Evolutionary conservation across 208 protist genomes (phyloP).

Genomic region (Polymyxa betae): DNA sequence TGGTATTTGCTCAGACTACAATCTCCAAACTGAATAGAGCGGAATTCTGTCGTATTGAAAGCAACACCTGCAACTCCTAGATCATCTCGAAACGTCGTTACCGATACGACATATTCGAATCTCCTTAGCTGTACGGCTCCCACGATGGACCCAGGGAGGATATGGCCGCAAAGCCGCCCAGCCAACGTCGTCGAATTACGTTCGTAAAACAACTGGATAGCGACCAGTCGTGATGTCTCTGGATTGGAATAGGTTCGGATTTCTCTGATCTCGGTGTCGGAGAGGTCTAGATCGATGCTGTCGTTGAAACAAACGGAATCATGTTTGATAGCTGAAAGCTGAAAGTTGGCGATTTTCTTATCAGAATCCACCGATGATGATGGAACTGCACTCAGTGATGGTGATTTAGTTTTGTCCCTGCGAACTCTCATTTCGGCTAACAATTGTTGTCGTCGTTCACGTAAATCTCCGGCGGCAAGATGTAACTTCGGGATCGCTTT

Average conservation of each 20-base stretch:
- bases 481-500: not conserved
- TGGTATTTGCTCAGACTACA: constrained; percentile 23
- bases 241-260: not conserved
- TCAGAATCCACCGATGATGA: not conserved
- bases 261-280: constrained; percentile 6
- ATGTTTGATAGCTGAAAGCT: too few relatives aligned
- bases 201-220: not conserved
- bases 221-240: not conserved
- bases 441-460: not conserved
- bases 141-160: not conserved
- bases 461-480: not conserved
- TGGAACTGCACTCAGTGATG: not conserved
- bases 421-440: not conserved
- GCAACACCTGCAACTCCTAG: not conserved
- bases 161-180: not conserved
- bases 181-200: not conserved
- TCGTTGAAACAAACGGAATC: not conserved
- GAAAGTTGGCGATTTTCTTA: not conserved
- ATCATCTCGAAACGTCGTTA: not conserved
- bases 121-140: not conserved
- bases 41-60: not conserved
- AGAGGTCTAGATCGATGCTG: constrained; percentile 6
- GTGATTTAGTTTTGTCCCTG: not conserved
- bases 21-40: not conserved
- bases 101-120: not conserved